Base-by-base conservation (phyloP, 2,329 filamentous ascomycete species). In the Trichoderma semiorbis region DNA sequence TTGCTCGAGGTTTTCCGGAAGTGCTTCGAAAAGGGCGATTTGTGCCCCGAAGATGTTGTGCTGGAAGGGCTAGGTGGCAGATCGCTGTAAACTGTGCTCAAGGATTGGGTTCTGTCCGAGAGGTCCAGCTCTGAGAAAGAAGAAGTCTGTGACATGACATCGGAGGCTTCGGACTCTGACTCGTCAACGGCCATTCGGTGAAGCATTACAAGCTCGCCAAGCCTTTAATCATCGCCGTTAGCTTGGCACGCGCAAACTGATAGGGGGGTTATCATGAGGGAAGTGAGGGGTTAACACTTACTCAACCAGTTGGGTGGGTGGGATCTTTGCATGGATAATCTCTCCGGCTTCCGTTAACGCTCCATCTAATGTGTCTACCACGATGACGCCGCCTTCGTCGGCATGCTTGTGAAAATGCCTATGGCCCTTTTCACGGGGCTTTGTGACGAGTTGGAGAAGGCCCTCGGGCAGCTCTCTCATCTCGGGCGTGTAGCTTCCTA, bases 381-480 rank as follows among this genome's bases (percentile, higher is more conserved):
- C 86, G 30, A 94, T 85, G 16, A 88, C 89, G 0, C 89, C 89
- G 0, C 89, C 90, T 75, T 92, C 90, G 3, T 84, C 79, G 0
- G 88, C 89, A 73, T 90, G 88, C 76, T 86, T 92, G 78, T 94
- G 92, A 72, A 89, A 89, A 78, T 93, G 91, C 16, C 86, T 81
- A 66, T 85, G 82, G 18, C 81, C 78, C 24, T 78, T 78, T 26
- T 84, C 79, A 39, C 86, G 83, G n/a, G 79, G 76, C 75, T 83
- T 84, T 0, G 85, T 83, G 0, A 88, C 89, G 77, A 93, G 89
- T 7, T 86, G 83, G 14, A 98, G 82, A 63, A 98, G 84, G 57
- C 93, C 93, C 1, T 91, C 88, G 14, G 95, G 93, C 21, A 98
- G 79, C 80, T 98, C 95, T 58, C 91, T 86, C 94, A 97, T 97